Evolutionary conservation across 2,329 filamentous ascomycete species (phyloP), one percentile per base, ranked within the genome.

Genomic region (Chrysoporthe deuterocubensis): DNA sequence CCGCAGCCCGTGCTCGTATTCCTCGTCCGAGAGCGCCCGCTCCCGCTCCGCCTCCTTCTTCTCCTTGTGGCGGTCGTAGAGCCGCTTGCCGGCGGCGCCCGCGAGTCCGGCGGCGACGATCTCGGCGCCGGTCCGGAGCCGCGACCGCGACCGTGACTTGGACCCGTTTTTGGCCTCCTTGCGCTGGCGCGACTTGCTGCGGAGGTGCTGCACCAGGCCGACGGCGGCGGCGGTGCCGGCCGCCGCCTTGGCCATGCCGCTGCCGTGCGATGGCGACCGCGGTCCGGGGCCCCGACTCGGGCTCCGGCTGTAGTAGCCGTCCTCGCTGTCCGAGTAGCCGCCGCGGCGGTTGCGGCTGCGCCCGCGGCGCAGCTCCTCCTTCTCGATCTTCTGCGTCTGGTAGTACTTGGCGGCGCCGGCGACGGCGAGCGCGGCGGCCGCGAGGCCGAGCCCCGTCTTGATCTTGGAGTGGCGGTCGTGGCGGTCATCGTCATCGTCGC

Each of bases 351-450:
- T 82, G 43, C 84, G 82, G 72, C 84, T 84, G 57, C 87, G 85
- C 11, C 88, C 88, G 62, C 88, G 85, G 37, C 74, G 79, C 16
- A 82, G 76, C 72, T 90, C 87, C 71, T 89, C 88, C 73, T 85
- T 87, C 57, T 89, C 86, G 57, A 85, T 76, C 73, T 87, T 89
- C 76, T 82, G 86, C 72, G 84, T 83, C 70, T 89, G 84, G 74
- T 87, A 85, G 73, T 89, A 89, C 74, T 90, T 89, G 70, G 87
- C 84, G 5, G 88, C 88, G n/a, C 88, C 88, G 3, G 88, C 87
- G 26, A 89, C 86, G 8, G 88, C 88, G 34, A 90, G 81, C 18
- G 87, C 88, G 32, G 88, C 87, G 11, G 87, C 88, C 9, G 88
- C 88, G 54, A 90, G 81, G 43, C 87, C 88, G 32, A 90, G 79